A percentile compares a stretch with the other conserved stretches of the same genome.
phyloP scores from a whole-genome alignment of 768 basidiomycete genomes.

The Auriculariales sp. region DNA sequence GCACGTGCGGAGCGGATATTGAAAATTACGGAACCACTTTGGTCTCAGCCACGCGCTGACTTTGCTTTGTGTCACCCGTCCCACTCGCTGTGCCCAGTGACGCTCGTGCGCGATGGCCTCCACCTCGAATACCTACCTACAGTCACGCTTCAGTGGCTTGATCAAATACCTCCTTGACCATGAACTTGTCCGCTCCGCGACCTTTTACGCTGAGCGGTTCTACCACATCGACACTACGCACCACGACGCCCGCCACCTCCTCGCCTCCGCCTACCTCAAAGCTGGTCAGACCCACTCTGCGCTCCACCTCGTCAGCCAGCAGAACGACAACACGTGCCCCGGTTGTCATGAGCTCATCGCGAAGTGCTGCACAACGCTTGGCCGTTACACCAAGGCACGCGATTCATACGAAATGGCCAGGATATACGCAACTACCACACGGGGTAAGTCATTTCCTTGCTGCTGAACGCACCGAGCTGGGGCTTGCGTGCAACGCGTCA shows the following conservation, averaged over 20 bases:
- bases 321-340: conserved; percentile 44
- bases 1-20: too few relatives aligned
- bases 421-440: neutral
- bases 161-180: conserved; percentile 78
- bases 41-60: too few relatives aligned
- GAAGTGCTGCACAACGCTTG: conserved; percentile 55
- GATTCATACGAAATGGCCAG: conserved; percentile 42
- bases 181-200: conserved; percentile 61
- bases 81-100: too few relatives aligned
- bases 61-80: too few relatives aligned
- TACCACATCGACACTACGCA: conserved; percentile 51
- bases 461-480: too few relatives aligned
- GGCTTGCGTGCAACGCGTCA: too few relatives aligned
- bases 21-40: too few relatives aligned
- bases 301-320: conserved; percentile 47
- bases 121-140: conserved; percentile 29
- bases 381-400: conserved; percentile 63
- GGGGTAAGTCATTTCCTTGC: neutral
- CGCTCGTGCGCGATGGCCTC: conserved; percentile 5
- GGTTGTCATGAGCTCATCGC: conserved; percentile 73
- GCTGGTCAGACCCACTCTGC: conserved; percentile 65
- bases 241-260: conserved; percentile 76
- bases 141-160: conserved; percentile 54
- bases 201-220: conserved; percentile 83
- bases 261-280: conserved; percentile 61